These are phyloP conservation scores for Nicotiana tabacum DNA, from an alignment of 257 asterid species.

Conservation along the genomic window DNA sequence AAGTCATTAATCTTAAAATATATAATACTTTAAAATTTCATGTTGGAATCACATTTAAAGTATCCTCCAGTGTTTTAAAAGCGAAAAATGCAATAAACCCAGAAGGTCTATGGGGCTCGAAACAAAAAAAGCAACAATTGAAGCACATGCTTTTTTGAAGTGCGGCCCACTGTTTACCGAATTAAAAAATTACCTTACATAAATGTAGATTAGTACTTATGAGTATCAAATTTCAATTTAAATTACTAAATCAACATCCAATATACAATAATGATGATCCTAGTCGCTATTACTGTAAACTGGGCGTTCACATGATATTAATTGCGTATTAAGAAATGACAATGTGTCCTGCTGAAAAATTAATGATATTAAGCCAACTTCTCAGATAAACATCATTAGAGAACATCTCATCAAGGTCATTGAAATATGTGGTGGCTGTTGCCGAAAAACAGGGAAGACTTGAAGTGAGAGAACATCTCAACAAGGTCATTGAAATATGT, in stretches of 20 bases:
- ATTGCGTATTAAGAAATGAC: neutral
- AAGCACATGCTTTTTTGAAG: neutral
- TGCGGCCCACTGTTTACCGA: neutral
- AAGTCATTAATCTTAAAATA: neutral
- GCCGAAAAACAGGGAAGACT: neutral
- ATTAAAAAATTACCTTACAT: neutral
- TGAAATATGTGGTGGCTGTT: neutral
- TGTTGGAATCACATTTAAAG: neutral
- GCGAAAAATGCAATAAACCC: neutral
- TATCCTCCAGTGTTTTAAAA: neutral
- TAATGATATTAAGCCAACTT: neutral
- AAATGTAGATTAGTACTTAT: neutral
- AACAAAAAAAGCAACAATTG: neutral
- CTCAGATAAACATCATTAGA: neutral
- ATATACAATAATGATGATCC: neutral
- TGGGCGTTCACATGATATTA: neutral
- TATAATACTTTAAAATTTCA: neutral
- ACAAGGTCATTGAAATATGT: no score
- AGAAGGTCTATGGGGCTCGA: neutral
- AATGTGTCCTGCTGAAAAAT: neutral
- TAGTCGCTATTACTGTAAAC: neutral
- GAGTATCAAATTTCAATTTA: neutral
- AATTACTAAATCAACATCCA: neutral
- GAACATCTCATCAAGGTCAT: neutral
- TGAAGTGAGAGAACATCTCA: neutral